These are phyloP conservation scores for Kwoniella dendrophila DNA, from an alignment of 768 basidiomycete genomes.

Conservation along the genomic window DNA sequence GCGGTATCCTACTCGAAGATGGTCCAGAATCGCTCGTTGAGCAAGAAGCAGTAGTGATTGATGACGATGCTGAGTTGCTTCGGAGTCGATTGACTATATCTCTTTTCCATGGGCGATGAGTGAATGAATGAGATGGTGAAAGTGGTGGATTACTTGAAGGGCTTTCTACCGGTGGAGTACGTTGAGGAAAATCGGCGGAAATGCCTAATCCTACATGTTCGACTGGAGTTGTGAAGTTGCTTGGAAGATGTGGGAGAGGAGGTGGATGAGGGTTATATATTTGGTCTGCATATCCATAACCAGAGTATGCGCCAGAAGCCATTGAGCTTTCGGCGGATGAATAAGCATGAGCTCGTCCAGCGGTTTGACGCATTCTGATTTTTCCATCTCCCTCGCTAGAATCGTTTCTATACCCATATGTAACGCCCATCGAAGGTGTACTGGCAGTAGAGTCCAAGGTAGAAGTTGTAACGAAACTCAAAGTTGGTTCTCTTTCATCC, in stretches of 20 bases:
- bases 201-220: conserved; percentile 45
- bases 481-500: conserved; percentile 29
- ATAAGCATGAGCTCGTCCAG: conserved; percentile 43
- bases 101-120: conserved; percentile 43
- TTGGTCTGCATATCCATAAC: conserved; percentile 34
- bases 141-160: conserved; percentile 19
- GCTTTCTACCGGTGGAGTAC: conserved; percentile 15
- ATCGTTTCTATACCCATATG: conserved; percentile 34
- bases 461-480: conserved; percentile 33
- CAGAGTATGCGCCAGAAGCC: conserved; percentile 43
- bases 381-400: conserved; percentile 29
- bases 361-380: conserved; percentile 30
- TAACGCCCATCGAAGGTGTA: conserved; percentile 38
- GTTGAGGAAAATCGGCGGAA: conserved; percentile 24
- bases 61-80: conserved; percentile 40
- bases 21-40: conserved; percentile 30
- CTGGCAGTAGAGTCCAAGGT: conserved; percentile 40
- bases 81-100: conserved; percentile 39
- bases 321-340: conserved; percentile 45
- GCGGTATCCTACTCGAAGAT: conserved; percentile 24
- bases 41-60: conserved; percentile 37
- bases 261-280: conserved; percentile 44
- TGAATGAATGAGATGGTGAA: conserved; percentile 31
- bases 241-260: conserved; percentile 39
- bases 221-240: conserved; percentile 12